Evolutionary conservation across 176 grass and related monocot genomes (phyloP).

Genomic region (Triticum urartu): DNA sequence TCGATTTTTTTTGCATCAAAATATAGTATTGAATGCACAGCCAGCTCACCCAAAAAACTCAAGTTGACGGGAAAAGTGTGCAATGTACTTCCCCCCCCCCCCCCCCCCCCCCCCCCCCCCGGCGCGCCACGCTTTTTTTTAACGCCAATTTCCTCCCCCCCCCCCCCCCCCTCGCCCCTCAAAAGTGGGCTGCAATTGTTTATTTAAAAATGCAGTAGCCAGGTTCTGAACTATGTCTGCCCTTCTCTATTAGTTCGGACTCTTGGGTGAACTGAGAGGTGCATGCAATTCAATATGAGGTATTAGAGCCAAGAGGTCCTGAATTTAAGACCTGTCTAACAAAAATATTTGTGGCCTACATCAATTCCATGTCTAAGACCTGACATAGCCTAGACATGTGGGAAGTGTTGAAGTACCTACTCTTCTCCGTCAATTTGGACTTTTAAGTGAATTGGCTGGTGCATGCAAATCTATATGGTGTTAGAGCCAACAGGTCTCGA

Average conservation of each 20-base stretch:
- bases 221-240: neutral
- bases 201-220: no score
- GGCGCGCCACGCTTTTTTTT: no score
- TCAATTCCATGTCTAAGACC: neutral
- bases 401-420: neutral
- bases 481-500: neutral
- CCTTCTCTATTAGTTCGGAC: neutral
- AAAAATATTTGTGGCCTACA: no score
- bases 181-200: no score
- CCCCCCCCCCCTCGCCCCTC: no score
- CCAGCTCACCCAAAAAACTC: no score
- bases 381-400: neutral
- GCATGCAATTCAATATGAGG: neutral
- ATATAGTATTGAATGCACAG: neutral
- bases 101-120: no score
- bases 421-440: neutral
- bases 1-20: no score
- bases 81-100: no score
- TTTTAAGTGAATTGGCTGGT: neutral
- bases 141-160: no score
- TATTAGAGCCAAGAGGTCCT: neutral
- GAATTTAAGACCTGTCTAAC: neutral
- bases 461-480: neutral
- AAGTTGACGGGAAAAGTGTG: no score
- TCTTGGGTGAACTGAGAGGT: neutral